phyloP scores from a whole-genome alignment of 1,284 basidiomycete species.

The Cerioporus squamosus region DNA sequence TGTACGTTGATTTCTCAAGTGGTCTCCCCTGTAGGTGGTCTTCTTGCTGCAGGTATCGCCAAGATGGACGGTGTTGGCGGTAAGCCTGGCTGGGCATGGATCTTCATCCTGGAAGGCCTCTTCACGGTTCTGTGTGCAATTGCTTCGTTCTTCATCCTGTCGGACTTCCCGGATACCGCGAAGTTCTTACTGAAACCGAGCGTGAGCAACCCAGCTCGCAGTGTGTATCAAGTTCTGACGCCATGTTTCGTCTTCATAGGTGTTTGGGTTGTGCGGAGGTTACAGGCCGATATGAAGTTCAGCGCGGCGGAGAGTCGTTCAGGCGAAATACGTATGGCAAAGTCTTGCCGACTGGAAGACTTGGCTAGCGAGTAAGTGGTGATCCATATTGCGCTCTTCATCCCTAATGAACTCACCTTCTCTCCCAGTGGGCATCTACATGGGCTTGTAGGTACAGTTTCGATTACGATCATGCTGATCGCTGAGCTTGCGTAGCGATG shows the following conservation, averaged over 20 bases:
- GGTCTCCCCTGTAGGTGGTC: conserved; percentile 45
- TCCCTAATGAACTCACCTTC: neutral
- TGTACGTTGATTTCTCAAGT: neutral
- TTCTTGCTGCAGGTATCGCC: conserved; percentile 61
- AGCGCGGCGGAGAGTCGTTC: conserved; percentile 55
- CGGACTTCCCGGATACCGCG: conserved; percentile 66
- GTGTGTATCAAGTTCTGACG: conserved; percentile 4
- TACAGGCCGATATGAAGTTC: conserved; percentile 52
- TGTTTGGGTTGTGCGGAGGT: conserved; percentile 49
- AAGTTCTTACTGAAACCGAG: conserved; percentile 56
- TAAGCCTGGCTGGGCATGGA: conserved; percentile 62
- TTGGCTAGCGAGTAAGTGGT: conserved; percentile 47
- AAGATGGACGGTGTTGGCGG: conserved; percentile 54
- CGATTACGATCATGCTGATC: neutral
- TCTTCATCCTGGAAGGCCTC: conserved; percentile 71
- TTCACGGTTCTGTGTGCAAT: conserved; percentile 60
- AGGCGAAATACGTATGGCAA: conserved; percentile 49
- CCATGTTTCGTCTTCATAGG: conserved; percentile 30
- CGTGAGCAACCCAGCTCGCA: conserved; percentile 31
- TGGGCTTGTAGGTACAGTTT: conserved; percentile 44
- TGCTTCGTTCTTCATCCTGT: conserved; percentile 57
- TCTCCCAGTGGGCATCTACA: conserved; percentile 48
- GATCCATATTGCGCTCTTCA: neutral
- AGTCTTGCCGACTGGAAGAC: conserved; percentile 58
- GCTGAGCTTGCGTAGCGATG: conserved; percentile 37